Conservation (phyloP, 2,329 filamentous ascomycete genomes). For the Neonectria hederae region DNA sequence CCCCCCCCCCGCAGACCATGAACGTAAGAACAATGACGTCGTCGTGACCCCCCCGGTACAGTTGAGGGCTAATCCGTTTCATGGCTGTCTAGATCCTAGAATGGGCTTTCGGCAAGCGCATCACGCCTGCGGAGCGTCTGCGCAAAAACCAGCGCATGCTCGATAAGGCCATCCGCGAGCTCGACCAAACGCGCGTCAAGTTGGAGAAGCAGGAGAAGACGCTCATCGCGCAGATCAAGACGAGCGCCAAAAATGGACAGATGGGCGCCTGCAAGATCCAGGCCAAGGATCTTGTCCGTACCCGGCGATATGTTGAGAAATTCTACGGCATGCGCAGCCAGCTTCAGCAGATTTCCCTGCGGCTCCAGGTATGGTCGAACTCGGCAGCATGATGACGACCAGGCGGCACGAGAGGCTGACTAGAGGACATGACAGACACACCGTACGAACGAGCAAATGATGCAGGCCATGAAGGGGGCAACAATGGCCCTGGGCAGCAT, state of each 20-base stretch:
- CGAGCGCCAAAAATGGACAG: slow-evolving; percentile 96
- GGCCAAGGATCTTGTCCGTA: slow-evolving; percentile 94
- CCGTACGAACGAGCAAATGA: slow-evolving; percentile 99
- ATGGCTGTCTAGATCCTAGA: slow-evolving; percentile 78
- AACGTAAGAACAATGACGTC: slow-evolving; percentile 41
- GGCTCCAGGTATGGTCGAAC: slow-evolving; percentile 77
- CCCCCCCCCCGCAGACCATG: slow-evolving; percentile 40
- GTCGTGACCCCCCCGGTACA: slow-evolving; percentile 20
- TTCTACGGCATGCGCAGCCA: slow-evolving; percentile 99
- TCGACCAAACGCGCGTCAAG: slow-evolving; percentile 94
- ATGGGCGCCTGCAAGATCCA: slow-evolving; percentile 99
- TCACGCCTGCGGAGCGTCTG: slow-evolving; percentile 92
- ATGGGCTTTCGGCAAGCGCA: slow-evolving; percentile 99
- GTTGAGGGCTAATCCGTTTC: slow-evolving; percentile 33
- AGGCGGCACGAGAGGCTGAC: slow-evolving; percentile 25
- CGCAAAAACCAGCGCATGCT: slow-evolving; percentile 95
- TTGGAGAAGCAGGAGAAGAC: slow-evolving; percentile 99
- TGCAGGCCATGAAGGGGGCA: slow-evolving; percentile 99
- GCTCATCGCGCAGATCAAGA: slow-evolving; percentile 94
- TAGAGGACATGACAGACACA: slow-evolving; percentile 72
- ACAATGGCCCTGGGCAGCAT: slow-evolving; percentile 93
- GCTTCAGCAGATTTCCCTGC: slow-evolving; percentile 91
- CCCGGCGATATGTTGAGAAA: slow-evolving; percentile 93
- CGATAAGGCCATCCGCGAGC: slow-evolving; percentile 95
- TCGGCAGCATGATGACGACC: neutral